Percentiles rank a stretch among this genome's conserved stretches.
Conservation (phyloP, 2,329 filamentous ascomycete genomes). For the Leptographium galeiforme region DNA sequence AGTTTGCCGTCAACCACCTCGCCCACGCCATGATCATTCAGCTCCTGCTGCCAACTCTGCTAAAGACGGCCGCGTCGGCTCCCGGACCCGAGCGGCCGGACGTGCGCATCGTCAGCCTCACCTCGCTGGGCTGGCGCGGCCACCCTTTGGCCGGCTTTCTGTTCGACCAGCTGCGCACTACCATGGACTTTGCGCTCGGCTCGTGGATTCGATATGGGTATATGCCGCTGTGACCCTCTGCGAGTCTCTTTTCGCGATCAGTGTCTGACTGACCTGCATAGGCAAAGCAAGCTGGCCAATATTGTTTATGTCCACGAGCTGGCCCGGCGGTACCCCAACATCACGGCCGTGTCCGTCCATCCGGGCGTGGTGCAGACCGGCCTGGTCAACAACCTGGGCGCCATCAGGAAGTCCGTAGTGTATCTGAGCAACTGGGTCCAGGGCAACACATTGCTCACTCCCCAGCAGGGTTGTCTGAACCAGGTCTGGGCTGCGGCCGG, state of each 20-base stretch:
- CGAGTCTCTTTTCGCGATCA: too few relatives aligned
- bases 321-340: slow-evolving; percentile 14
- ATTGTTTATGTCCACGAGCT: slow-evolving; percentile 16
- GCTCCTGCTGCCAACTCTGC: slow-evolving; percentile 16
- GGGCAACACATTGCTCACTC: slow-evolving; percentile 10
- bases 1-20: slow-evolving; percentile 32
- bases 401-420: slow-evolving; percentile 10
- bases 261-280: slow-evolving; percentile 18
- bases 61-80: slow-evolving; percentile 12
- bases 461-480: slow-evolving; percentile 24
- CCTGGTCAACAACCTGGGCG: slow-evolving; percentile 11
- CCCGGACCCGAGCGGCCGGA: slow-evolving; percentile 6
- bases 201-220: slow-evolving; percentile 16
- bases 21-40: slow-evolving; percentile 28
- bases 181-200: slow-evolving; percentile 11
- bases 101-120: slow-evolving; percentile 16
- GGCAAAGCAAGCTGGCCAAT: slow-evolving; percentile 19
- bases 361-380: slow-evolving; percentile 17
- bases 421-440: slow-evolving; percentile 8
- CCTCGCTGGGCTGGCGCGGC: slow-evolving; percentile 12
- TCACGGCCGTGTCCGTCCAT: slow-evolving; percentile 14
- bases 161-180: slow-evolving; percentile 15
- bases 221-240: neutral
- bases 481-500: slow-evolving; percentile 26
- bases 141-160: slow-evolving; percentile 12